Base-by-base conservation (phyloP, 495 filamentous ascomycete genomes). In the Aeminium ludgeri region DNA sequence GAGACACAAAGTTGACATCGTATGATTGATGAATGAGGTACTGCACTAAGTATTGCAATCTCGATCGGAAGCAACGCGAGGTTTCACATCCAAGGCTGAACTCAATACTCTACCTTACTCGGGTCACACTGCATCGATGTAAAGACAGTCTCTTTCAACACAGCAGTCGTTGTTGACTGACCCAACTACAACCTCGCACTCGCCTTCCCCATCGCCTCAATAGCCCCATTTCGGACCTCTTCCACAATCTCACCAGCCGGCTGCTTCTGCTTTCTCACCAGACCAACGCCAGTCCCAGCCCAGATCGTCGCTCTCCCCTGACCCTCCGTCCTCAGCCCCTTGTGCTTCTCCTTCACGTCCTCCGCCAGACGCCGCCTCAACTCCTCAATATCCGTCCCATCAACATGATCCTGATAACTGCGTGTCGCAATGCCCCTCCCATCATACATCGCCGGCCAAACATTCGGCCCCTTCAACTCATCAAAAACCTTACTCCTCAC, bases 221-320 rank as follows among this genome's bases (percentile, higher is more conserved):
- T 53, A 17, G 46, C 50, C 1, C 44, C 49, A 32, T 49, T 50
- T 49, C 53, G 60, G 12, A 64, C 54, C 46, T 65, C 59, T 35
- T 54, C 45, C 6, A 70, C 59, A 44, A 74, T 69, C 10, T 57
- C 57, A 12, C 15, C 59, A 0, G 69, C 69, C 31, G 40, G 34
- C 46, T 59, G 57, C 1, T 70, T 57, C 35, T 62, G 58, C 31
- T 52, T 64, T n/a, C n/a, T n/a, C 19, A 76, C 63, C 41, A 76
- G 51, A 3, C 72, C 72, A 7, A 74, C 56, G 6, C 59, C 61
- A 0, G 68, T 61, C 1, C 72, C 72, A 3, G 77, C 78, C 64
- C 82, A 86, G 10, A 76, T 79, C 3, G 78, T 76, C 48, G 81
- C 59, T 53, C 80, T 63, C 3, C 74, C 75, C 74, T 74, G 78